Evolutionary conservation across 352 stramenopile genomes (phyloP), one percentile per base, ranked within the genome.

Genomic region (Phytophthora nicotianae): DNA sequence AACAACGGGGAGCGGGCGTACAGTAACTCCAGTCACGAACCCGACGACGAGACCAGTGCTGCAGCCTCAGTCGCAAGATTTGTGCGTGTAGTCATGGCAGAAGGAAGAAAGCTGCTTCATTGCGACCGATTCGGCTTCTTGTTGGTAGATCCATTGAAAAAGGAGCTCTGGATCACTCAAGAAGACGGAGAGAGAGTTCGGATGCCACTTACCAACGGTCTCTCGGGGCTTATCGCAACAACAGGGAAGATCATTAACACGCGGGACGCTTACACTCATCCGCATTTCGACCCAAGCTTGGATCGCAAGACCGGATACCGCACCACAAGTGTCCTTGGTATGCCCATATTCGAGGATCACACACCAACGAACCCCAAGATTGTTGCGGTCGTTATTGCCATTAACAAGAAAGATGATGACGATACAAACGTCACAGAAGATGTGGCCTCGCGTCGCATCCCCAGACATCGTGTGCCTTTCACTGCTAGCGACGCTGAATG

Each of bases 381-480:
- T 45, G 80, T 89, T 4, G 77, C 77, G 2, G 80, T 87, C 11
- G 77, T 79, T 4, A 88, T 96, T 75, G 81, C 89, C 45, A 93
- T 97, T 58, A 97, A 97, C 73, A 97, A 97, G 52, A 73, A 65
- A 63, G 57, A 63, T 19, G 65, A 73, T 29, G 40, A 62, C 17
- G 53, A 61, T n/a, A 49, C 62, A 16, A 50, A 43, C 32, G 13
- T 23, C 1, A 46, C 47, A 3, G 16, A 5, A 38, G 63, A 79
- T 9, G 27, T 53, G 0, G 70, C 69, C 19, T 21, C 29, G 5
- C 32, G 40, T 37, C 41, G 40, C n/a, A 10, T 42, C 6, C 1
- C n/a, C 14, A 57, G 54, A 52, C 33, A 59, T 27, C 50, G 83
- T 1, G 65, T 86, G 23, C 68, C 81, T 0, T 88, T 92, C 38